Conservation (phyloP, 2,329 filamentous ascomycete genomes). For the Raffaelea deltoideospora region DNA sequence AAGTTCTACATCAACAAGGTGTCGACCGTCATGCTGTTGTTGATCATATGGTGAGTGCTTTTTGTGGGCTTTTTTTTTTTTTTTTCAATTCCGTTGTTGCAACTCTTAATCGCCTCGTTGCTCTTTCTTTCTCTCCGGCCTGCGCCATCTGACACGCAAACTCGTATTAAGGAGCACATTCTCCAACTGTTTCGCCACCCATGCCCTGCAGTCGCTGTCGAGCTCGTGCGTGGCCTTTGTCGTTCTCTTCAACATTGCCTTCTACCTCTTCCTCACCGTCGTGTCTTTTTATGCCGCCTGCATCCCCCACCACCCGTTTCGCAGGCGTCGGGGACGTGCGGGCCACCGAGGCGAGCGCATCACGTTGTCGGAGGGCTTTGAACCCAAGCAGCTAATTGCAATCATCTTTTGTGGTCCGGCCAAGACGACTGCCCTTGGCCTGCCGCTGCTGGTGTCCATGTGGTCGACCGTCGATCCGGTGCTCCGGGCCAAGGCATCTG, state of each 20-base stretch:
- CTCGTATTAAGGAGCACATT: slow-evolving; percentile 44
- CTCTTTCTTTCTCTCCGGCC: background rate
- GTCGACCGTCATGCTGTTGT: slow-evolving; percentile 29
- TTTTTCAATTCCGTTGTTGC: no score
- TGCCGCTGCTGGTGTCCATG: slow-evolving; percentile 54
- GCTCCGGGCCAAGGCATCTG: slow-evolving; percentile 40
- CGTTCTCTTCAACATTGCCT: slow-evolving; percentile 49
- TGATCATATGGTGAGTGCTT: slow-evolving; percentile 30
- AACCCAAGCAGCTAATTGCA: slow-evolving; percentile 31
- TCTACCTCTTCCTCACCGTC: slow-evolving; percentile 46
- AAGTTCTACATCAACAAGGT: slow-evolving; percentile 24
- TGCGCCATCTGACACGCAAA: background rate
- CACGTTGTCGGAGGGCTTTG: slow-evolving; percentile 9
- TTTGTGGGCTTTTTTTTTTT: background rate
- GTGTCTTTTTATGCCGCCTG: slow-evolving; percentile 40
- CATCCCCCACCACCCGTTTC: slow-evolving; percentile 35
- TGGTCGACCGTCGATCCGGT: slow-evolving; percentile 34
- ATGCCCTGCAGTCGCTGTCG: slow-evolving; percentile 20
- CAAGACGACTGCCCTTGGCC: slow-evolving; percentile 56
- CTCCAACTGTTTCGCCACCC: slow-evolving; percentile 49
- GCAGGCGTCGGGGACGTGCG: background rate
- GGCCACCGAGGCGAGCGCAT: background rate
- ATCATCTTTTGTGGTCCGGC: slow-evolving; percentile 61
- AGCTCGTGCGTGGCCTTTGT: slow-evolving; percentile 51
- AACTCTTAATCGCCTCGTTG: no score